Base-by-base conservation (phyloP, 1,139 yeast genomes). In the Suhomyces bokatorum region DNA sequence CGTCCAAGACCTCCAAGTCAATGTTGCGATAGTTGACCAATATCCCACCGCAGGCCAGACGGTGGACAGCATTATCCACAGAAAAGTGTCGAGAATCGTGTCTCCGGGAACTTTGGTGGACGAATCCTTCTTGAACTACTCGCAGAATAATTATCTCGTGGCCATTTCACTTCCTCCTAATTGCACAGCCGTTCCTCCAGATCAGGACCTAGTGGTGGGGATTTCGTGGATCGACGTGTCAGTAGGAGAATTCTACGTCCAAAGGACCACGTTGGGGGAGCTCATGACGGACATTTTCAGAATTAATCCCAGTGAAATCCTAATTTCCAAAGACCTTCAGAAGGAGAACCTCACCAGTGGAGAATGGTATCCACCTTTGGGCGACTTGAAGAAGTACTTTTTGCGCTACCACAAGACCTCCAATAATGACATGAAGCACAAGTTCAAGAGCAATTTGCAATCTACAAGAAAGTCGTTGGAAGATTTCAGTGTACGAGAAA, bases 21-120 rank as follows among this genome's bases (percentile, higher is more conserved):
- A 83, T 42, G 97, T 90, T 0, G 96, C 93, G 0, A 75, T 91
- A 15, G 80, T 89, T 15, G 95, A 90, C 47, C 97, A 90, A 59
- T 77, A 69, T 46, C 65, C 71, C 1, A 55, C 64, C 7, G 51
- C 54, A 14, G 52, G 53, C 14, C 52, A 54, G 6, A 48, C 56
- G 8, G 53, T 57, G 10, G 63, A 62, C 28, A 62, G 58, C 31
- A 73, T 74, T 27, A 77, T 83, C 33, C 81, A 78, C 43, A 70
- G 99, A 35, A 82, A 86, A 32, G 80, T 95, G 0, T 78, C 90
- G 5, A 72, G 98, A 37, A 81, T 91, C 7, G 80, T 93, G 1
- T 85, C 97, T 0, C 97, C 98, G 0, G 99, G 99, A 1, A 93
- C 98, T 0, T 76, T 93, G 41, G 78, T 91, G 11, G 97, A 89